Evolutionary conservation across 1,284 basidiomycete genomes (phyloP), one percentile per base, ranked within the genome.

Genomic region (Sphaerobolus stellatus): DNA sequence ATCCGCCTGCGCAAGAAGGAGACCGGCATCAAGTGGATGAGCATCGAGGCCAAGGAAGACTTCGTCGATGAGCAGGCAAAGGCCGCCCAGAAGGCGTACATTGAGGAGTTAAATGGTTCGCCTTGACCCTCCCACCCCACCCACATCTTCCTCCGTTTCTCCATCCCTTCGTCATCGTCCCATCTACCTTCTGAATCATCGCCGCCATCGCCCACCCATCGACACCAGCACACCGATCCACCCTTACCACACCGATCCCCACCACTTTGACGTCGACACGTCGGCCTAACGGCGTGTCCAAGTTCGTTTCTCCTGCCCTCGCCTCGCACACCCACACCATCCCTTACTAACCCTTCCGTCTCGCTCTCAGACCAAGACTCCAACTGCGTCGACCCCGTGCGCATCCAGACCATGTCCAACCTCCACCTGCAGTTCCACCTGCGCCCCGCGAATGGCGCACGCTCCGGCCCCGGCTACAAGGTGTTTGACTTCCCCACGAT

Each of bases 401-500:
- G 5, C 20, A 53, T 61, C 13, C 59, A 61, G 38, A 31, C 59
- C 22, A 61, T 71, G 31, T 74, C 71, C 58, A 71, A 73, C 56
- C 62, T 74, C 4, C 72, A 75, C 58, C 64, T 74, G 31, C 72
- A 75, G 52, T 55, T 70, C 13, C 64, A 66, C 34, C 62, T 67
- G 18, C 25, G 38, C 20, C 48, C 48, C 2, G 27, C 45, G 20
- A 49, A 25, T 16, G 56, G 38, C 5, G n/a, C n/a, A n/a, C 43
- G 52, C 8, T 48, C 54, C 20, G 59, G 54, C 27, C 52, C 62
- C 5, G 62, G 62, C 30, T 66, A 69, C 38, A 63, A 63, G 28
- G 59, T 60, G 31, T 68, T 65, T 57, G 63, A 69, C 20, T 64
- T 74, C 36, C 68, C 71, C 6, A 67, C 58, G 1, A 45, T 49